phyloP scores from a whole-genome alignment of 1,139 yeast species.

The Yamadazyma buinensis region DNA sequence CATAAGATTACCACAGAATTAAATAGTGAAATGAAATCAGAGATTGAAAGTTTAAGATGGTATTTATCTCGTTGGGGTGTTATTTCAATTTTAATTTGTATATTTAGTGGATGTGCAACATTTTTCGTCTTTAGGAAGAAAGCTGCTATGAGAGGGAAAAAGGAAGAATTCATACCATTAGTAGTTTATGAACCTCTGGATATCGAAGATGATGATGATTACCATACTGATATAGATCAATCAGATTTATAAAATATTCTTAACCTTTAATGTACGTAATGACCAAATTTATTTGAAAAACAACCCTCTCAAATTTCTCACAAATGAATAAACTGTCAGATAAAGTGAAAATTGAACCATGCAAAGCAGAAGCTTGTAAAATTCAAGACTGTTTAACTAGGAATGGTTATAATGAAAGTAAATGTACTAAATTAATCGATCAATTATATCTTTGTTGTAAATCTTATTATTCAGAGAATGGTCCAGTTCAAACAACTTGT shows the following conservation, averaged over 20 bases:
- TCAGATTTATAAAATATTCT: slow-evolving; percentile 8
- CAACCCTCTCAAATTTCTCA: no score
- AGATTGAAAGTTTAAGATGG: slow-evolving; percentile 89
- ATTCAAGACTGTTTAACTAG: slow-evolving; percentile 60
- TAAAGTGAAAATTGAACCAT: slow-evolving; percentile 42
- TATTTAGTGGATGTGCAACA: slow-evolving; percentile 41
- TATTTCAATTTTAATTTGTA: slow-evolving; percentile 49
- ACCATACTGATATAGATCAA: slow-evolving; percentile 41
- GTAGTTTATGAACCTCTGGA: slow-evolving; percentile 49
- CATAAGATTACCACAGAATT: slow-evolving; percentile 84
- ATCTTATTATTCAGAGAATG: slow-evolving; percentile 49
- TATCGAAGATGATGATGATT: slow-evolving; percentile 46
- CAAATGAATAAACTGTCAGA: not conserved
- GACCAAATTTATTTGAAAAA: no score
- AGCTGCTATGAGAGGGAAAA: slow-evolving; percentile 21
- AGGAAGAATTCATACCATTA: slow-evolving; percentile 40
- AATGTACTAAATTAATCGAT: slow-evolving; percentile 58
- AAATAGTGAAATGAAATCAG: slow-evolving; percentile 77
- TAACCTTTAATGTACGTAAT: no score
- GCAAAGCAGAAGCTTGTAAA: slow-evolving; percentile 67
- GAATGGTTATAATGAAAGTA: slow-evolving; percentile 57
- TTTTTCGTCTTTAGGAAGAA: slow-evolving; percentile 34
- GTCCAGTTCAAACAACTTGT: slow-evolving; percentile 54
- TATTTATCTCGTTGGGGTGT: slow-evolving; percentile 87
- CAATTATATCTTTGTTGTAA: slow-evolving; percentile 60